Base-by-base conservation (phyloP, 225 moss, liverwort and hornwort genomes). In the Physcomitrium patens region DNA sequence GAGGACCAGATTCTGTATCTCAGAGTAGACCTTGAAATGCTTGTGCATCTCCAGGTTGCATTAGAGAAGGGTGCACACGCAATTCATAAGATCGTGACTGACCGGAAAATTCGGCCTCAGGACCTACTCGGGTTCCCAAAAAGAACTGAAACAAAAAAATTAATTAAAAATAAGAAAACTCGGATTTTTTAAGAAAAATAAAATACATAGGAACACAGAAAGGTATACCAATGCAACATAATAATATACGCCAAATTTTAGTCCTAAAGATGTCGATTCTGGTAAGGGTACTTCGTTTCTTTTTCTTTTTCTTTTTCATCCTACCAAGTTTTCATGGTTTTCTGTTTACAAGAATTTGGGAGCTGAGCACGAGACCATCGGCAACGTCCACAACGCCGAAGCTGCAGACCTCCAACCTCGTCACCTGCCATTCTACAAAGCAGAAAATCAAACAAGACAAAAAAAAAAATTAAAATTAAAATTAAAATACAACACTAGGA, bases 11-110 rank as follows among this genome's bases (percentile, higher is more conserved):
- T 31, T 73, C 19, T 45, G 51, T 44, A 10, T 10, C 51, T 60
- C 12, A 50, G 50, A 60, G 37, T 13, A 23, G 9, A 50, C 37
- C 58, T 11, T 24, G n/a, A 58, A 18, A n/a, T 57, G 14, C 41
- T 19, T 3, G 60, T 78, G 65, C 70, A 46, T 54, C 44, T 77
- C 12, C 64, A 65, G 71, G 41, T 22, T 9, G 49, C 26, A 42
- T 27, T 64, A n/a, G 20, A 20, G 70, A 37, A 70, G 77, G 48
- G 65, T 49, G 49, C 58, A 46, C 27, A 49, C 14, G 49, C 49
- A 58, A 71, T 41, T 59, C 27, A 58, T 57, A 71, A 24, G 78
- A 49, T 37, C 49, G 49, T 70, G 5, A 19, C 15, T 71, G 24
- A 58, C 55, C 63, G 55, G 70, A 55, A 53, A 63, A 20, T 18